Base-by-base conservation (phyloP, 768 basidiomycete species). In the Boletus pseudo-olivaceus region DNA sequence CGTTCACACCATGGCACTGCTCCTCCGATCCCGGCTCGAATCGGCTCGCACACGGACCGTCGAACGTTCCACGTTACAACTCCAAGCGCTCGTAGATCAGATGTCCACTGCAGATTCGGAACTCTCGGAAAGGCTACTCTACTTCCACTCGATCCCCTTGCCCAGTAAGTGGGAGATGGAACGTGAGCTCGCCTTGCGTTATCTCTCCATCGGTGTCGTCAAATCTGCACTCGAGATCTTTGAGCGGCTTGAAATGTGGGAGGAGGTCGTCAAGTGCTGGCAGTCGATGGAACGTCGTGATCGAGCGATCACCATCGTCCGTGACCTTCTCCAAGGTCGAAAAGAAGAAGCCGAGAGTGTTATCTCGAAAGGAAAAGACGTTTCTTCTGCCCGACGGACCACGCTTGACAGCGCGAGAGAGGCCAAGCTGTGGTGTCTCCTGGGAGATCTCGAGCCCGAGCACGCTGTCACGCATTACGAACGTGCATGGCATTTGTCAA, bases 161-260 rank as follows among this genome's bases (percentile, higher is more conserved):
- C 95, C 96, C 7, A 88, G 85, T 61, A 87, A 84, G 62, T 99
- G 97, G 97, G 90, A 91, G 64, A 80, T 98, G 77, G 92, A 98
- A 67, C 80, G 82, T 39, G 97, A 99, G 70, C 79, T 99, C 23
- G 97, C 93, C 1, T 70, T 79, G 60, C 82, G 92, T 49, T 94
- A 88, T 73, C 74, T 94, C 59, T 79, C 83, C 42, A 76, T 98
- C 46, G 97, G 97, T 15, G 93, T 96, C 52, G 78, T 90, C 55
- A 86, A 86, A 61, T 93, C 90, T 5, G 95, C 97, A 0, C 75
- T 98, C 46, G 95, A 90, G 69, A 95, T 98, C 51, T 98, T 93
- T 66, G 88, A 93, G 72, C 81, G 91, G 34, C 76, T 98, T 56
- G 94, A 98, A 73, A 93, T 98, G 93, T 99, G 95, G 95, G 97